These are phyloP conservation scores for Fusarium fujikuroi DNA, from an alignment of 2,329 filamentous ascomycete species.

Conservation along the genomic window DNA sequence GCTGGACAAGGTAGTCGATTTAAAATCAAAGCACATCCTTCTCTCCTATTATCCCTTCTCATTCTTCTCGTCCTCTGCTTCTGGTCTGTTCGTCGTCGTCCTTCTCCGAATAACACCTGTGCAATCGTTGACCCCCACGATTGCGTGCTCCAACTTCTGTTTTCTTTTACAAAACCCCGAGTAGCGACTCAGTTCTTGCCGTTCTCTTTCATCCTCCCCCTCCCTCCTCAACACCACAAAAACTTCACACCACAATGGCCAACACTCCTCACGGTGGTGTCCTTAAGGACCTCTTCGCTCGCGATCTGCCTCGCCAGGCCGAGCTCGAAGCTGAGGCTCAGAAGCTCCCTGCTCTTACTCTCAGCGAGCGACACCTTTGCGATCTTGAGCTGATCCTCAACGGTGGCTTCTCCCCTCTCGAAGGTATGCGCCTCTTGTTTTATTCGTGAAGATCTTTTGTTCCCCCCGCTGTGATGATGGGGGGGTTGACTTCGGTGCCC, in stretches of 20 bases:
- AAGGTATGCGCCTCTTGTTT: conserved; percentile 71
- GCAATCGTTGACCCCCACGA: conserved; percentile 45
- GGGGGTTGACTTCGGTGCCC: conserved; percentile 28
- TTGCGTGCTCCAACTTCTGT: conserved; percentile 46
- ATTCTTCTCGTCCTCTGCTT: conserved; percentile 18
- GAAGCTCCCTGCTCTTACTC: conserved; percentile 81
- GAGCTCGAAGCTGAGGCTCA: conserved; percentile 88
- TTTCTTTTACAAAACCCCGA: conserved; percentile 25
- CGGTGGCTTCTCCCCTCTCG: conserved; percentile 96
- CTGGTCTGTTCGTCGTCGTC: conserved; percentile 18
- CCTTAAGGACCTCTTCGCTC: conserved; percentile 97
- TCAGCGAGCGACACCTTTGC: conserved; percentile 95
- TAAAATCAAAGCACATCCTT: conserved; percentile 35
- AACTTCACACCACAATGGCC: conserved; percentile 62
- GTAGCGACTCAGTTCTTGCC: conserved; percentile 16
- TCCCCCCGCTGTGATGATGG: conserved; percentile 30
- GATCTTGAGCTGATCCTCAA: conserved; percentile 98
- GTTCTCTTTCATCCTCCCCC: conserved; percentile 1
- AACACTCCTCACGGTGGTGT: conserved; percentile 86
- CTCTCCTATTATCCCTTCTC: conserved; percentile 10
- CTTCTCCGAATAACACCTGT: conserved; percentile 22
- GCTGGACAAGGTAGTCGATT: conserved; percentile 19
- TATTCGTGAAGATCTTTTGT: background rate
- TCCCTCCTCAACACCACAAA: conserved; percentile 6
- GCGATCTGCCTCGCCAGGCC: conserved; percentile 84